Conservation (phyloP, 164 flowering plant genomes). For the Umbellularia californica region DNA sequence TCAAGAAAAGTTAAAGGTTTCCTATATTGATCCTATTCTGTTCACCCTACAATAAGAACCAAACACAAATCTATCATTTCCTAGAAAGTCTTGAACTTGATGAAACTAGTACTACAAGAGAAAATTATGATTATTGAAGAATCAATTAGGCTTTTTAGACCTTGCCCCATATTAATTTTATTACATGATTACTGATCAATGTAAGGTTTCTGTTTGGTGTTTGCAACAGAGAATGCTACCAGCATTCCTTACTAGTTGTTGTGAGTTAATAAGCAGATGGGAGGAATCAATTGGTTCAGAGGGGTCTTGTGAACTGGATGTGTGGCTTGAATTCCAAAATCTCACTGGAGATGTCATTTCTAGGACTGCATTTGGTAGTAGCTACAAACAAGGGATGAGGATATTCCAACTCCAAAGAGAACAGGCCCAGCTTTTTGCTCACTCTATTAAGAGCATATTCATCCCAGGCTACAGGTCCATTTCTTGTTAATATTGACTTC, state of each 20-base stretch:
- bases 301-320: constrained; percentile 21
- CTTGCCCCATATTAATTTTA: too few relatives aligned
- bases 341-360: constrained; percentile 20
- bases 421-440: not conserved
- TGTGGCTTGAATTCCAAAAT: constrained; percentile 8
- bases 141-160: too few relatives aligned
- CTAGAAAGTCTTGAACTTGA: too few relatives aligned
- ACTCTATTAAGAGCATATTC: not conserved
- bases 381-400: constrained; percentile 16
- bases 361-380: constrained; percentile 16
- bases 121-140: too few relatives aligned
- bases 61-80: not conserved
- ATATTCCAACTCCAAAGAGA: constrained; percentile 18
- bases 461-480: constrained; percentile 12
- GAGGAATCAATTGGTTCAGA: constrained; percentile 6
- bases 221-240: constrained; percentile 20
- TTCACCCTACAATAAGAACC: not conserved
- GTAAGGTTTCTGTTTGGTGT: not conserved
- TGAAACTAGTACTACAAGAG: too few relatives aligned
- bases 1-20: constrained; percentile 27
- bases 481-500: not conserved
- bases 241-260: constrained; percentile 15
- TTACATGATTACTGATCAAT: not conserved
- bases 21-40: not conserved
- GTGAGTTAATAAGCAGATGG: constrained; percentile 18